phyloP scores from a whole-genome alignment of 2,329 filamentous ascomycete genomes.

The Diplodia corticola region DNA sequence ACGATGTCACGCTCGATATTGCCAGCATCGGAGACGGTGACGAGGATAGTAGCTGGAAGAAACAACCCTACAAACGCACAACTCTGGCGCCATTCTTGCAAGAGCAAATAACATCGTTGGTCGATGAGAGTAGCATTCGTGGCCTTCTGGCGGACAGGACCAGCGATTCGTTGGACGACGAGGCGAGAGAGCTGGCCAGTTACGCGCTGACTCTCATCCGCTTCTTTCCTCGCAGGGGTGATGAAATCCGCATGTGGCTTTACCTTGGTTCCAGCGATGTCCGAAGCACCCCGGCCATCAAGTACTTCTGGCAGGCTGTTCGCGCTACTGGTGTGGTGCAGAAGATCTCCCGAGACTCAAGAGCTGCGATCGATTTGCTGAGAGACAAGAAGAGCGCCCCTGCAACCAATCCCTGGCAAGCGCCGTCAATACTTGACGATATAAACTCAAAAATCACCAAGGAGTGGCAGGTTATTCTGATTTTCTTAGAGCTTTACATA shows the following conservation, averaged over 20 bases:
- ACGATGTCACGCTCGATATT: conserved; percentile 55
- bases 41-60: conserved; percentile 33
- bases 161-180: conserved; percentile 40
- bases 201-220: conserved; percentile 84
- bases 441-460: conserved; percentile 42
- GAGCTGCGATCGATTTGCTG: conserved; percentile 59
- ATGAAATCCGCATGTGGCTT: conserved; percentile 93
- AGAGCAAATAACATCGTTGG: conserved; percentile 66
- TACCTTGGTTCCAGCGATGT: conserved; percentile 70
- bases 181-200: conserved; percentile 74
- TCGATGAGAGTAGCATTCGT: conserved; percentile 74
- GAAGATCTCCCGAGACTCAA: conserved; percentile 58
- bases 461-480: conserved; percentile 85
- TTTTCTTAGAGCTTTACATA: conserved; percentile 92
- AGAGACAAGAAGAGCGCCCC: conserved; percentile 43
- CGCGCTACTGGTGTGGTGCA: conserved; percentile 59
- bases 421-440: conserved; percentile 30
- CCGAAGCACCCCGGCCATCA: conserved; percentile 62
- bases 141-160: conserved; percentile 54
- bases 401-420: conserved; percentile 35
- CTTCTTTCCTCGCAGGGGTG: conserved; percentile 77
- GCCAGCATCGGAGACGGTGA: conserved; percentile 28
- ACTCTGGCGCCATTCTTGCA: conserved; percentile 52
- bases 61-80: conserved; percentile 27
- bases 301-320: conserved; percentile 80